Evolutionary conservation across 2,329 filamentous ascomycete genomes (phyloP), one percentile per base, ranked within the genome.

Genomic region (Cordyceps cicadae): DNA sequence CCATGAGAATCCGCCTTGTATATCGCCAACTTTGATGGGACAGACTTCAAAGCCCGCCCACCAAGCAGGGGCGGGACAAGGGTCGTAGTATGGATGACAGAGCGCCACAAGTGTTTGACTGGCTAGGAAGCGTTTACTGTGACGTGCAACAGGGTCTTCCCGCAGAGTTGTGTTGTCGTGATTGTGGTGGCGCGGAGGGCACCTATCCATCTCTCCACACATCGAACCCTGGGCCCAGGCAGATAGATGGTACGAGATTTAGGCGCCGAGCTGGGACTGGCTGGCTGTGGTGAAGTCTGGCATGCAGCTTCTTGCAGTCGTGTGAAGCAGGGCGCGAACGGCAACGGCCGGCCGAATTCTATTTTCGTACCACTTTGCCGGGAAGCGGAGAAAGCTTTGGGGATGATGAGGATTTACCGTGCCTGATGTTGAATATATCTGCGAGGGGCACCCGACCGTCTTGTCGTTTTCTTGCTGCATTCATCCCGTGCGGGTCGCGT

Each of bases 231-330:
- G 41, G 24, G 24, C 9, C 21, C 37, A 24, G 39, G 39, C 24
- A 12, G 17, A 24, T 32, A 12, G 17, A 24, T 32, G 39, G 19
- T 43, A 56, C 43, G 43, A 39, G 43, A 56, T 46, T 56, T 56
- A 56, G 41, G 54, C 54, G 54, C 54, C 54, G 43, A 29, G 43
- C 41, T 37, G 41, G 26, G 54, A 48, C 54, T 56, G 54, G 54
- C 43, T 56, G 54, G 52, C 37, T 45, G 52, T 32, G 21, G 43
- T 39, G 34, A 26, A 32, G 19, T 41, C 34, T 39, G 32, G 39
- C 39, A 1, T 43, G 15, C 17, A 17, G 14, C 6, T 43, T 43
- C 15, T 43, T 43, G 39, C 15, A n/a, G 7, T n/a, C 17, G 15
- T 43, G 15, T 43, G 17, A 43, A 17, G 39, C 17, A 43, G 6